Base-by-base conservation (phyloP, 345 rosid genomes). In the Streptanthus diversifolius region DNA sequence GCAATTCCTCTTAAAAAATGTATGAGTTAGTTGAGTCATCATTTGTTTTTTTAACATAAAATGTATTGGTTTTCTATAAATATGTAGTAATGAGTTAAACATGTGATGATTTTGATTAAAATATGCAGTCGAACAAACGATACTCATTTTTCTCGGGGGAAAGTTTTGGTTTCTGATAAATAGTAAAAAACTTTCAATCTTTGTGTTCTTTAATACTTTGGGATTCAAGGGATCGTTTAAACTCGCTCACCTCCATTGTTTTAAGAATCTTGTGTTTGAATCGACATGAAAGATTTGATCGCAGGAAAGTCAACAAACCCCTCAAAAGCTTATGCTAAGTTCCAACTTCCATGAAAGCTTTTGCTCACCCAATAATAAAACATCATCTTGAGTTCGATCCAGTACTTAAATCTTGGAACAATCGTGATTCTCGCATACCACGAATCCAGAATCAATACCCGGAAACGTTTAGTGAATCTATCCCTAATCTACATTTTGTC, bases 371-470 rank as follows among this genome's bases (percentile, higher is more conserved):
- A 7, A 12, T 27, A 5, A 24, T 9, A 25, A 27, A 15, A 4
- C 12, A 49, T 41, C 33, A 47, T 22, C 18, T 41, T 72, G n/a
- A 47, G 17, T 74, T 66, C 55, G 35, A 22, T 43, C n/a, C 49
- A 11, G 4, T 63, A 43, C 63, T 43, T 54, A 21, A 17, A 37
- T 51, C 32, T 51, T 22, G 91, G 83, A 79, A 80, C 91, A 1
- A 85, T 89, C 56, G 74, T 81, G 19, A 58, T 91, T 30, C 73
- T 93, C 0, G 79, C 97, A 5, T 85, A 85, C 76, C 54, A 83
- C 0, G 97, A 93, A 73, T 80, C 97, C 1, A 88, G 71, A 80
- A 67, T 93, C 22, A 58, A 90, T 68, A 93, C 98, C 0, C 75
- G 96, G 21, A 70, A 51, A 77, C 79, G 97, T 33, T 83, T 77